phyloP scores from a whole-genome alignment of 345 rosid genomes.

The Eucalyptus cladocalyx region DNA sequence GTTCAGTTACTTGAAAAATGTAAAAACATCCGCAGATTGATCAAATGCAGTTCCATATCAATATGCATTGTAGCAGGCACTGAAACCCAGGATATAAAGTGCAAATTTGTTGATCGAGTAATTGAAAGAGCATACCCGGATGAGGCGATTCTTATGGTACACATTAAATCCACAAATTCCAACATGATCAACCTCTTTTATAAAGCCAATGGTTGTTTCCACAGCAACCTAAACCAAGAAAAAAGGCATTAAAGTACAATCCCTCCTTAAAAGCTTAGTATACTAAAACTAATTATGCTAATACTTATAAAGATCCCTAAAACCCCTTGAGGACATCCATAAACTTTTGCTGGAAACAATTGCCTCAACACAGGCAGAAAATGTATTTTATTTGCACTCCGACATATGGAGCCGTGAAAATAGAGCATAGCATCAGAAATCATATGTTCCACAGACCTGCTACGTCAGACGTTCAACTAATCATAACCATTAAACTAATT shows the following conservation, averaged over 20 bases:
- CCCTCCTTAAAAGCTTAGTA: not conserved
- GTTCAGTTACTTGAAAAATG: not conserved
- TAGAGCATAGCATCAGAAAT: not conserved
- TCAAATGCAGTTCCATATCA: not conserved
- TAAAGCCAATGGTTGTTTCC: constrained; percentile 68
- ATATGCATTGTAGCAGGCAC: not conserved
- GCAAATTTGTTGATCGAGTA: not conserved
- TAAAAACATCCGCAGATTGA: not conserved
- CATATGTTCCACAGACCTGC: not conserved
- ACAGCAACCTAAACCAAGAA: constrained; percentile 27
- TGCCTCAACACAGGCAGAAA: not conserved
- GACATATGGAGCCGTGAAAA: not conserved
- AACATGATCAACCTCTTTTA: constrained; percentile 57
- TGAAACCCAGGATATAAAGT: not conserved
- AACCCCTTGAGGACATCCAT: not conserved
- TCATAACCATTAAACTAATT: not conserved
- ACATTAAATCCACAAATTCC: constrained; percentile 58
- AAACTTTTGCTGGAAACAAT: not conserved
- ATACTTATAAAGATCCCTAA: not conserved
- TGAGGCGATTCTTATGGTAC: constrained; percentile 92
- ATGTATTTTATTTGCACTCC: not conserved
- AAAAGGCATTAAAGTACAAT: not conserved
- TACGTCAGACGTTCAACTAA: not conserved
- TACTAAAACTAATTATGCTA: not conserved
- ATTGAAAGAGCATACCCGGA: constrained; percentile 41